Percentiles rank a stretch among this genome's conserved stretches.
Evolutionary conservation across 352 stramenopile species (phyloP).

Genomic region (Thraustochytrium sp.): DNA sequence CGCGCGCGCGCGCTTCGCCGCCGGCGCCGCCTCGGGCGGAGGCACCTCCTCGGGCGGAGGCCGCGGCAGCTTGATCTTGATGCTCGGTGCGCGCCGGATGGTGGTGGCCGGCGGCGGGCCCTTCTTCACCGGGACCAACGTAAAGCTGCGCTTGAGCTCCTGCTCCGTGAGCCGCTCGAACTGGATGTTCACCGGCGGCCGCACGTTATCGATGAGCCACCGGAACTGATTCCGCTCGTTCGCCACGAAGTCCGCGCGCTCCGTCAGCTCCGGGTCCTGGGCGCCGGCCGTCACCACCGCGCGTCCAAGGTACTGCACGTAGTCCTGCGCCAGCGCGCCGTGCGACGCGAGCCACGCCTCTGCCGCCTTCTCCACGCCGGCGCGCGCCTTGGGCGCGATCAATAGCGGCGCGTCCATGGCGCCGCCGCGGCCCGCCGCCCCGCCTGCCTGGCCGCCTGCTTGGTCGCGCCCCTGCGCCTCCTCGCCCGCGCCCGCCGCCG

Average conservation of each 20-base stretch:
- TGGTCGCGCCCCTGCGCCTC: too few relatives aligned
- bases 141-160: background rate
- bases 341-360: background rate
- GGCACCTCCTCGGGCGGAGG: background rate
- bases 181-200: background rate
- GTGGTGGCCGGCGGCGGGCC: background rate
- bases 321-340: constrained; percentile 1
- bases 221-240: background rate
- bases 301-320: background rate
- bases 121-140: background rate
- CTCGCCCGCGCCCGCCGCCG: too few relatives aligned
- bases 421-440: too few relatives aligned
- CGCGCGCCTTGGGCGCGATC: background rate
- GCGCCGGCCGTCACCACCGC: background rate
- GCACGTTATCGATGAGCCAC: constrained; percentile 24
- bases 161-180: background rate
- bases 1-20: background rate
- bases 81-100: background rate
- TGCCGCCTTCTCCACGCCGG: background rate
- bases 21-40: background rate
- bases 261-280: background rate
- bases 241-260: background rate
- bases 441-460: too few relatives aligned
- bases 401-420: background rate
- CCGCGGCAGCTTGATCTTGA: background rate